These are phyloP conservation scores for Metrosideros polymorpha DNA, from an alignment of 441 rosid species.

Conservation along the genomic window DNA sequence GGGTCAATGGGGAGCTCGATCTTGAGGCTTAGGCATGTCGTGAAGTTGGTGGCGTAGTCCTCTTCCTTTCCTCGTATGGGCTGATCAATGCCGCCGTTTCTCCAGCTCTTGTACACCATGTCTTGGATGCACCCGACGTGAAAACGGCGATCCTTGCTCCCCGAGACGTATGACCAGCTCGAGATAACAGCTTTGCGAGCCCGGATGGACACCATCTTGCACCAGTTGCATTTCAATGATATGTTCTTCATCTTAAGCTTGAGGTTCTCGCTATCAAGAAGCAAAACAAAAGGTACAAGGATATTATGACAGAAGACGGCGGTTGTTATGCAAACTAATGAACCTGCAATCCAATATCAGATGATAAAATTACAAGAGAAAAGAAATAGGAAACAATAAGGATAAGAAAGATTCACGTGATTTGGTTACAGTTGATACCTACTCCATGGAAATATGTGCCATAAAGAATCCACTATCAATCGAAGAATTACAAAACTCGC, in stretches of 20 bases:
- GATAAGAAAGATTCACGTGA: no score
- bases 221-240: neutral
- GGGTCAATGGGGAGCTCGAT: neutral
- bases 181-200: neutral
- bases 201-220: neutral
- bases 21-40: neutral
- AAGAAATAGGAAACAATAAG: neutral
- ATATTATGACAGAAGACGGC: neutral
- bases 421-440: no score
- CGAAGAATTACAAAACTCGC: no score
- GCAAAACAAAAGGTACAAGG: fast-evolving
- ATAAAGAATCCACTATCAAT: no score
- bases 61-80: fast-evolving
- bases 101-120: neutral
- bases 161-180: fast-evolving
- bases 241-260: neutral
- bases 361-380: neutral
- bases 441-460: no score
- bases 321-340: neutral
- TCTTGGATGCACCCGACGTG: neutral
- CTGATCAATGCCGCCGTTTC: fast-evolving
- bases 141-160: fast-evolving
- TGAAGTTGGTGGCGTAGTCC: fast-evolving
- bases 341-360: neutral
- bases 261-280: neutral